A percentile compares a stretch with the other conserved stretches of the same genome.
phyloP scores from a whole-genome alignment of 768 basidiomycete species.

The Panaeolus papilionaceus region DNA sequence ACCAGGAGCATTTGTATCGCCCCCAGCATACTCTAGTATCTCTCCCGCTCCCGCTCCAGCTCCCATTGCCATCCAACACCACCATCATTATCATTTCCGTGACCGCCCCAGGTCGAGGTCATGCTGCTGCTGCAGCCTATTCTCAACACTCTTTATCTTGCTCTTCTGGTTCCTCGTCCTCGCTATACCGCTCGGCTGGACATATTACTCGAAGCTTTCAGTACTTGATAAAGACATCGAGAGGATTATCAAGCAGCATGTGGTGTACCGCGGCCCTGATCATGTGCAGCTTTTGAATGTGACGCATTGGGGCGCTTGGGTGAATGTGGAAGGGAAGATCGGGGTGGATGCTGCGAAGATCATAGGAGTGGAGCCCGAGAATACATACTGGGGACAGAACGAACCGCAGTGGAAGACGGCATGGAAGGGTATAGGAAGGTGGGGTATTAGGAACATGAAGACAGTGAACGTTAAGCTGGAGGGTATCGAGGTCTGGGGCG shows the following conservation, averaged over 20 bases:
- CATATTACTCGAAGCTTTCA: conserved; percentile 65
- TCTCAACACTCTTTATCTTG: neutral
- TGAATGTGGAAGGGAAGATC: conserved; percentile 59
- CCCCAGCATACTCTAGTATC: neutral
- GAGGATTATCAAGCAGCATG: conserved; percentile 52
- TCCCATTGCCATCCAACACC: neutral
- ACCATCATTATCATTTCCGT: neutral
- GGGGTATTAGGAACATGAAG: conserved; percentile 64
- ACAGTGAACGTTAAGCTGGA: conserved; percentile 61
- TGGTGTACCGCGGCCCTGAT: conserved; percentile 67
- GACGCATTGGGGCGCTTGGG: conserved; percentile 64
- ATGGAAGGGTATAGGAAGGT: conserved; percentile 74
- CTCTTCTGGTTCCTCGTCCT: neutral
- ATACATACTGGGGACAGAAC: neutral
- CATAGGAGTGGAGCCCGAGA: conserved; percentile 58
- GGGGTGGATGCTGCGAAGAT: conserved; percentile 74
- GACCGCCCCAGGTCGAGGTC: neutral
- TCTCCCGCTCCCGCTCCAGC: neutral
- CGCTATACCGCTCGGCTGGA: conserved; percentile 53
- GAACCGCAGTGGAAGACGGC: conserved; percentile 38
- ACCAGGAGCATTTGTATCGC: neutral
- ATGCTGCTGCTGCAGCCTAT: neutral
- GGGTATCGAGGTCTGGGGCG: conserved; percentile 55
- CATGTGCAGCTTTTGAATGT: conserved; percentile 66
- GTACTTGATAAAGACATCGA: conserved; percentile 57